Evolutionary conservation across 768 basidiomycete genomes (phyloP), one percentile per base, ranked within the genome.

Genomic region (Flagelloscypha sp.): DNA sequence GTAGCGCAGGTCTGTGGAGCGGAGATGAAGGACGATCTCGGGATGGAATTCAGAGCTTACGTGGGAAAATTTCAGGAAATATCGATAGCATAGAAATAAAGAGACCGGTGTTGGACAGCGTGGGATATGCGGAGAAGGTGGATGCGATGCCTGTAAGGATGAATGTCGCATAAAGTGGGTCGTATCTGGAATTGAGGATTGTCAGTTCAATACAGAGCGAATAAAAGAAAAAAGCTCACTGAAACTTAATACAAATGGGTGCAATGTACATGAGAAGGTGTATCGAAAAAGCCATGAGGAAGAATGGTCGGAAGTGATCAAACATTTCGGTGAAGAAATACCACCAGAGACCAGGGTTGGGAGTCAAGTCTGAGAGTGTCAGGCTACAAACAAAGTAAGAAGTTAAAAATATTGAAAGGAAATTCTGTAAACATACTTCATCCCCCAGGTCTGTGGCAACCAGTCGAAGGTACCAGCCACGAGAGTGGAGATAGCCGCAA

Each of bases 261-360:
- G 74, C 65, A 6, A 84, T 71, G 46, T 95, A 97, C 24, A 87
- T 84, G 19, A 79, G 48, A 17, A 89, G 67, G 50, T 97, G 94
- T 47, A 92, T 92, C 12, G 83, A 85, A 57, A 97, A 98, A 12
- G 85, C 86, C 70, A 92, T 83, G 21, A 97, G 64, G 69, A 95
- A 99, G 62, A 97, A 97, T 4, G 82, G 76, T 20, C 95, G 68
- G 66, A 97, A 99, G 53, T 98, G 85, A 52, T 97, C 94, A 44
- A 99, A 99, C 86, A 97, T 97, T 55, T 98, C 94, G 8, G 90
- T 97, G 62, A 98, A 97, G 64, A 98, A 98, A 57, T 98, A 98
- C 94, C 94, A 98, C 85, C 90, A 90, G 19, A 97, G 60, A 2
- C 95, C 94, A 4, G 86, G 77, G 47, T 93, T 98, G 0, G 95